Base-by-base conservation (phyloP, 768 basidiomycete genomes). In the Amanita pseudoporphyria region DNA sequence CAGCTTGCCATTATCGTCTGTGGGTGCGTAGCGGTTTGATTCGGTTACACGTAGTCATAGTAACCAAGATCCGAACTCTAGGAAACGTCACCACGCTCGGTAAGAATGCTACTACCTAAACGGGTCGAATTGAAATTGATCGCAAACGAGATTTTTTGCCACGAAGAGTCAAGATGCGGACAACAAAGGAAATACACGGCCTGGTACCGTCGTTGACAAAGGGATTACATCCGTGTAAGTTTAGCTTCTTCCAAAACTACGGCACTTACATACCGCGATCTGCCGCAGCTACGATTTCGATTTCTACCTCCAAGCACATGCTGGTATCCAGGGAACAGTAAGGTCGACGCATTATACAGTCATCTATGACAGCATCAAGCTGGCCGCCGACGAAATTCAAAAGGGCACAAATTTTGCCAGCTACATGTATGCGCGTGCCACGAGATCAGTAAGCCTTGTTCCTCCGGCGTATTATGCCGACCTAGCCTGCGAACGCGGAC, bases 381-480 rank as follows among this genome's bases (percentile, higher is more conserved):
- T 89, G n/a, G 66, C 65, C 1, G 82, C 86, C 1, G 82, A 93
- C 60, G 77, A 78, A 9, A 67, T 90, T 9, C 89, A 92, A 59
- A 71, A 79, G 52, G 81, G 86, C 1, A 80, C 84, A 0, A 76
- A 90, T 58, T 70, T 78, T 47, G 64, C 72, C 10, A 79, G 79
- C 56, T 90, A 89, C 58, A 68, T 86, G 10, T 93, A 87, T 56
- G 87, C 84, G 0, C 77, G 89, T 5, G 87, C 88, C 0, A 93
- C 87, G 3, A 84, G 85, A 57, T 83, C 87, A 0, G 90, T 93
- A 22, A 87, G 84, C 59, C 68, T 91, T 21, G 72, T 89, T 12
- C 87, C 87, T 0, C 75, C 87, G 0, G 87, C 87, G 0, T 87
- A 87, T 59, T 88, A 87, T 56, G 83, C 86, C 5, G 87, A 90